Percentiles rank a stretch among this genome's conserved stretches.
These are phyloP conservation scores for Mucor lusitanicus DNA, from an alignment of 371 early-diverging fungal genomes.

Conservation along the genomic window DNA sequence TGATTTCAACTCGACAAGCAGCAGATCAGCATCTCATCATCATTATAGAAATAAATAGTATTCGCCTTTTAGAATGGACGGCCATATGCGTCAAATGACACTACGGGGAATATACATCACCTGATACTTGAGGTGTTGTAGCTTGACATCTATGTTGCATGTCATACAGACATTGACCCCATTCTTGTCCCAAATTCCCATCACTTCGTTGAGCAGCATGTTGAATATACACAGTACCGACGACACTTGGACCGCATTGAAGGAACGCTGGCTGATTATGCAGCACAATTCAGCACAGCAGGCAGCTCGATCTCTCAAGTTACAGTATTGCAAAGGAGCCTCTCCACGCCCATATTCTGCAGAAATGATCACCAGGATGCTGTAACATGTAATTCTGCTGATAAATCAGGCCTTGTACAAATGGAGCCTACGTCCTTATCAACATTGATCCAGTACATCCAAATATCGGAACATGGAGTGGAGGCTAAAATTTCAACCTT, in stretches of 20 bases:
- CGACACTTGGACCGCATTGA: neutral
- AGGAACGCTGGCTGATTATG: neutral
- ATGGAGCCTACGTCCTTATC: neutral
- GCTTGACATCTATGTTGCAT: neutral
- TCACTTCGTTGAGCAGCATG: neutral
- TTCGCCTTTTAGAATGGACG: neutral
- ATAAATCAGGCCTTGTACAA: neutral
- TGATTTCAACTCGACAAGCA: constrained; percentile 23
- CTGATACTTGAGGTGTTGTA: neutral
- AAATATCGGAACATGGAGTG: neutral
- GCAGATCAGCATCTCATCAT: neutral
- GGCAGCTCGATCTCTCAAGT: neutral
- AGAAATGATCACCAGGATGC: neutral
- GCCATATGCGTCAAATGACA: too few species aligned
- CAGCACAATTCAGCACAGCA: neutral
- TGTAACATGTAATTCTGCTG: neutral
- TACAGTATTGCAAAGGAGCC: neutral
- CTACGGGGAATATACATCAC: neutral
- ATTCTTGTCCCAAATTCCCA: neutral
- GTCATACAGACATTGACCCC: constrained; percentile 26
- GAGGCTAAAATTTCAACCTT: neutral
- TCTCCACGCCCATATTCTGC: neutral
- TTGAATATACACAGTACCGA: too few species aligned
- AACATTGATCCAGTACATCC: neutral
- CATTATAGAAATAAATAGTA: constrained; percentile 21